A percentile compares a stretch with the other conserved stretches of the same genome.
These are phyloP conservation scores for Pythium periplocum DNA, from an alignment of 352 stramenopile species.

Conservation along the genomic window DNA sequence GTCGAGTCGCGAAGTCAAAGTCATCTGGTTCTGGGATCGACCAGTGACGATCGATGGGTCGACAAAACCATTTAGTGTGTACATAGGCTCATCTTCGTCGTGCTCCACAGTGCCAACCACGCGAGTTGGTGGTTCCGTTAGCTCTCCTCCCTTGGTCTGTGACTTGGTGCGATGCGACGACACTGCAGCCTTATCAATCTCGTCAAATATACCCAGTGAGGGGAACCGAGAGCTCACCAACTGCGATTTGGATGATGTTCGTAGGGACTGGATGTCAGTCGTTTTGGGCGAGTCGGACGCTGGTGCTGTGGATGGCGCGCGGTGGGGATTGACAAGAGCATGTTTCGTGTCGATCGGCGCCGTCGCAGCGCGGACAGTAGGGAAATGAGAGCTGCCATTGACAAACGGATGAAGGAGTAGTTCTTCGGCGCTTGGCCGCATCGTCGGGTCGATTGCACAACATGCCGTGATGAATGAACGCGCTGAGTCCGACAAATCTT, in stretches of 20 bases:
- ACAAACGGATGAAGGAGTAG: conserved; percentile 91
- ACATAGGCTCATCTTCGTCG: conserved; percentile 8
- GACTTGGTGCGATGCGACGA: too few species aligned
- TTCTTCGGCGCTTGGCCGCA: conserved; percentile 80
- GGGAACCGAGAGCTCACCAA: conserved; percentile 8
- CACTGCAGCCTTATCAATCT: not conserved
- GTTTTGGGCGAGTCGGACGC: too few species aligned
- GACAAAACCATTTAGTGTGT: conserved; percentile 24
- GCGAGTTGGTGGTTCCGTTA: too few species aligned
- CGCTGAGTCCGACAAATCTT: conserved; percentile 31
- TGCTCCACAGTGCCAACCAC: not conserved
- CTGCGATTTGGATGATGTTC: not conserved
- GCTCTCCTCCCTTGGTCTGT: too few species aligned
- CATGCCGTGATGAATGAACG: conserved; percentile 44
- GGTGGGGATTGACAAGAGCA: too few species aligned
- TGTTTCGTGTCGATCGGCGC: too few species aligned
- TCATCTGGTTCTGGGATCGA: too few species aligned
- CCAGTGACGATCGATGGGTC: not conserved
- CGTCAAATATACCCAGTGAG: conserved; percentile 4
- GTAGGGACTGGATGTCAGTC: too few species aligned
- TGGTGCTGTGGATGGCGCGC: too few species aligned
- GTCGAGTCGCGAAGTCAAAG: too few species aligned
- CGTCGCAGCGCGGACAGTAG: not conserved
- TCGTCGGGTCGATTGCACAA: conserved; percentile 38
- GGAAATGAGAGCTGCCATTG: not conserved